A percentile compares a stretch with the other conserved stretches of the same genome.
Evolutionary conservation across 768 basidiomycete genomes (phyloP).

Genomic region (Termitomyces sp.): DNA sequence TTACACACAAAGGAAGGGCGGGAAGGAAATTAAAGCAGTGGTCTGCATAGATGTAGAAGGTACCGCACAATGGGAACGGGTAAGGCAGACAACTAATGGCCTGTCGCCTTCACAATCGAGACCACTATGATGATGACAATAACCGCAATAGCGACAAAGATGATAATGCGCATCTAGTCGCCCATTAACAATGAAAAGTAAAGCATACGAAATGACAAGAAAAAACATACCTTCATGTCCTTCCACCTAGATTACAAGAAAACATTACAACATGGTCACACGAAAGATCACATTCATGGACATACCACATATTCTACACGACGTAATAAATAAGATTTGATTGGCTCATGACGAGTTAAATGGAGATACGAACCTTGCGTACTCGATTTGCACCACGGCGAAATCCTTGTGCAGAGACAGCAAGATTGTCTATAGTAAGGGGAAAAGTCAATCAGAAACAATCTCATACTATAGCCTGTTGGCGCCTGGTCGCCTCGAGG

Average conservation of each 20-base stretch:
- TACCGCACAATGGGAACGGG: conserved; percentile 16
- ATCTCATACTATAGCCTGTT: background rate
- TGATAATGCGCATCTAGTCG: conserved; percentile 90
- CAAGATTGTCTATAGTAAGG: conserved; percentile 71
- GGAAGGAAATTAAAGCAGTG: conserved; percentile 13
- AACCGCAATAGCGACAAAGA: conserved; percentile 82
- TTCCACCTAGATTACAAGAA: conserved; percentile 67
- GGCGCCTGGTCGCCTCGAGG: background rate
- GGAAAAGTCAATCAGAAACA: conserved; percentile 5
- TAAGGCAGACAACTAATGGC: conserved; percentile 28
- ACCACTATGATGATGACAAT: conserved; percentile 96
- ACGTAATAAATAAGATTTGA: conserved; percentile 5
- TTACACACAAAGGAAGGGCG: conserved; percentile 6
- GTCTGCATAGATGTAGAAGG: conserved; percentile 38
- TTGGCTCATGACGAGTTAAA: background rate
- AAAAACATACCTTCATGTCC: conserved; percentile 78
- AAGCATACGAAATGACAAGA: background rate
- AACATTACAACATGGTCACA: conserved; percentile 9
- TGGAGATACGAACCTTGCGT: conserved; percentile 67
- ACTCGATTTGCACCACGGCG: conserved; percentile 95
- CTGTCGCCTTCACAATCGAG: conserved; percentile 84
- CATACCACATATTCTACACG: conserved; percentile 85
- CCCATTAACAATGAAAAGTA: conserved; percentile 4
- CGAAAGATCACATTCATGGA: conserved; percentile 9
- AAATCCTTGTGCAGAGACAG: conserved; percentile 99